Base-by-base conservation (phyloP, 2,329 filamentous ascomycete species). In the Pseudocercospora fijiensis region DNA sequence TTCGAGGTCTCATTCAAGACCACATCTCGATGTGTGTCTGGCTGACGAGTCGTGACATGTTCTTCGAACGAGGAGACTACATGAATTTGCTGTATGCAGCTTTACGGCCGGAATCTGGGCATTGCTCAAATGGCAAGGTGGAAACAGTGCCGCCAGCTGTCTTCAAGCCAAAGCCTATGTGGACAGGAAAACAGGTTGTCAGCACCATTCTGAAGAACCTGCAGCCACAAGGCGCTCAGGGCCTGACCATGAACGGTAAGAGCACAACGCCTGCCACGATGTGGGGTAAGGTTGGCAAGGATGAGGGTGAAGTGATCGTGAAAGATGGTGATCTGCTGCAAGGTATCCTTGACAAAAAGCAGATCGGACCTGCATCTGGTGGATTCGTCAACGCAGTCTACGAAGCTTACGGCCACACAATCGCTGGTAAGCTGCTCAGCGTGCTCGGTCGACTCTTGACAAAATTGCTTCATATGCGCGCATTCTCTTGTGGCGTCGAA, bases 171-270 rank as follows among this genome's bases (percentile, higher is more conserved):
- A 84, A 84, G 45, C 84, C 86, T 28, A 81, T 92, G 60, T 99
- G 95, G 95, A 98, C 93, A 1, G 95, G 95, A 67, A 99, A 99
- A 79, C 95, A 99, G 75, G 84, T 99, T 55, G 90, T 99, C 66
- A 94, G 91, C 3, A 96, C 92, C 0, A 90, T 99, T 7, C 79
- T 99, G 61, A 92, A 92, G 77, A 99, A 99, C 74, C 93, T 98
- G 70, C 90, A 87, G 67, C 95, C 95, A 0, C 78, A 83, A 10
- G 86, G 88, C 67, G 90, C 90, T 70, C 87, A 89, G 62, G 89
- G 91, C 27, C 81, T 98, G 30, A 93, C 88, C 71, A 86, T 98
- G 78, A 86, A 84, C 9, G 90, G 91, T 57, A 91, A 90, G 73
- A 90, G 90, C 1, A 89, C 90, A 56, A 90, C 95, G 13, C 86